Conservation (phyloP, 305 asterid species). For the Solanum chacoense region DNA sequence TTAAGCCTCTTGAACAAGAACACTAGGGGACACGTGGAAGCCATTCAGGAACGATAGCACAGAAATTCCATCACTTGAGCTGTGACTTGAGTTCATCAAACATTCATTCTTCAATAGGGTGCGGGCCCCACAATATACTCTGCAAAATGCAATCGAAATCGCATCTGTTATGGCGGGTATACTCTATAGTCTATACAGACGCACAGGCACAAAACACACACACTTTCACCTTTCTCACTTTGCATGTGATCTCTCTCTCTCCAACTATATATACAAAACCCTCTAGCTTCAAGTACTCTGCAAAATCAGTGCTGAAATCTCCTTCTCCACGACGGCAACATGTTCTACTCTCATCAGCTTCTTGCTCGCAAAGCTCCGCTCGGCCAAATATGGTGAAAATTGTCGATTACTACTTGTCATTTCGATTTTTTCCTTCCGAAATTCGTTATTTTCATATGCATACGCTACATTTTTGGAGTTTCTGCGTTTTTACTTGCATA, state of each 20-base stretch:
- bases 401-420: not conserved
- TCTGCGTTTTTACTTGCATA: constrained; percentile 16
- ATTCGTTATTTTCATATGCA: not conserved
- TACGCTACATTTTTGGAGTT: constrained; percentile 6
- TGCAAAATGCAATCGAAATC: not conserved
- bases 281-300: not conserved
- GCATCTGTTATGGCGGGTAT: not conserved
- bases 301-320: not conserved
- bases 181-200: not conserved
- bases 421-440: constrained; percentile 10
- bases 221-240: not conserved
- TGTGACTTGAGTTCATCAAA: not conserved
- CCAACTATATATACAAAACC: not conserved
- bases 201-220: not conserved
- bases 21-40: not conserved
- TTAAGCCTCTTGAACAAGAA: not conserved
- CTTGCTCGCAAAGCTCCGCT: constrained; percentile 96
- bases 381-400: constrained; percentile 80
- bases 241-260: not conserved
- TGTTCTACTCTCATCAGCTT: constrained; percentile 89
- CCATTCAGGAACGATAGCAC: not conserved
- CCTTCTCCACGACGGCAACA: not conserved
- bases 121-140: not conserved
- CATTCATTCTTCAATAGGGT: not conserved
- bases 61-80: not conserved